These are phyloP conservation scores for Talaromyces sp. DNA, from an alignment of 2,329 filamentous ascomycete genomes.

Conservation along the genomic window DNA sequence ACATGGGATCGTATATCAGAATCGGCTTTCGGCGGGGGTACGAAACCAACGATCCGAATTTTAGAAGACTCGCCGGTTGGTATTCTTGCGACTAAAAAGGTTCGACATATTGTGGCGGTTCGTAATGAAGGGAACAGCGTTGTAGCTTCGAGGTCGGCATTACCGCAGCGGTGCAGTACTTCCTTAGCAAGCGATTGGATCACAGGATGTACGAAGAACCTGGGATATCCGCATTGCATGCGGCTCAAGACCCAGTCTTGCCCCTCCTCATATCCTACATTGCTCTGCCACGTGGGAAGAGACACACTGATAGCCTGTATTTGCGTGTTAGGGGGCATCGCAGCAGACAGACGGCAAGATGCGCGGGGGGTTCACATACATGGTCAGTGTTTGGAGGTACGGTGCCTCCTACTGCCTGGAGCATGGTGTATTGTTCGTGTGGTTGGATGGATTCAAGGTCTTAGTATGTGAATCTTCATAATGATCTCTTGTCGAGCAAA, in stretches of 20 bases:
- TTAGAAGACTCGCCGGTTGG: conserved; percentile 39
- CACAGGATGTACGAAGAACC: conserved; percentile 86
- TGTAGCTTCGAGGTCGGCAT: conserved; percentile 55
- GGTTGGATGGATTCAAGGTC: neutral
- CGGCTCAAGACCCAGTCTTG: conserved; percentile 76
- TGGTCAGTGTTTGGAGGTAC: conserved; percentile 75
- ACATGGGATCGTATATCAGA: conserved; percentile 28
- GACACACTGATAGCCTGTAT: conserved; percentile 88
- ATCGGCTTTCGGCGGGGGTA: conserved; percentile 59
- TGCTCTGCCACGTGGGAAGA: conserved; percentile 84
- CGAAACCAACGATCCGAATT: conserved; percentile 49
- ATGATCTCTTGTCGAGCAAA: neutral
- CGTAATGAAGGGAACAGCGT: conserved; percentile 75
- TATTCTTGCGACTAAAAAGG: conserved; percentile 59
- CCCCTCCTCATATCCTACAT: conserved; percentile 91
- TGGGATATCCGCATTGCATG: conserved; percentile 87
- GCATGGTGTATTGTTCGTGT: conserved; percentile 24
- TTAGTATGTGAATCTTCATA: neutral
- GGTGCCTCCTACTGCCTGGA: conserved; percentile 56
- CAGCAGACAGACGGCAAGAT: neutral
- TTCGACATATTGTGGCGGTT: conserved; percentile 66
- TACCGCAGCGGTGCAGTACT: conserved; percentile 56
- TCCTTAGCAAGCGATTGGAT: conserved; percentile 69
- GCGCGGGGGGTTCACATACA: conserved; percentile 47
- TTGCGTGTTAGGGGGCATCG: neutral